Evolutionary conservation across 306 rosid genomes (phyloP).

Genomic region (Sphenostylis stenocarpa): DNA sequence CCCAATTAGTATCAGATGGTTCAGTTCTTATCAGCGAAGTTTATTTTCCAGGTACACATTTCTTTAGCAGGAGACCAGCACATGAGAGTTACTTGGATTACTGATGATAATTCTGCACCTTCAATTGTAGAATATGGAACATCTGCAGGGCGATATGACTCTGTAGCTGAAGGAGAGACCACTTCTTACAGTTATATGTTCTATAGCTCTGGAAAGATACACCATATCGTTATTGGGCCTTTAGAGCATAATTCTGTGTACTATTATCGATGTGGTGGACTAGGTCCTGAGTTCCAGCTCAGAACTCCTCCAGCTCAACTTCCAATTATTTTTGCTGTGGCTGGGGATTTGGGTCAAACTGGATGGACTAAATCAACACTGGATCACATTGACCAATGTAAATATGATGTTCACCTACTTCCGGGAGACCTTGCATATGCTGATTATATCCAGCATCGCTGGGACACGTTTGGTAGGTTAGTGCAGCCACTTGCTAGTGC

Average conservation of each 20-base stretch:
- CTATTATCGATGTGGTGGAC: conserved; percentile 79
- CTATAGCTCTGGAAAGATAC: conserved; percentile 85
- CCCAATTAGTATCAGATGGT: conserved; percentile 18
- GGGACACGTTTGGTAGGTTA: conserved; percentile 89
- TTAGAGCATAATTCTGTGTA: conserved; percentile 64
- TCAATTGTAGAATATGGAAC: conserved; percentile 84
- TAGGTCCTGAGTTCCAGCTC: conserved; percentile 73
- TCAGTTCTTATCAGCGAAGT: conserved; percentile 24
- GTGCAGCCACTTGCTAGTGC: conserved; percentile 95
- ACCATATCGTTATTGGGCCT: conserved; percentile 89
- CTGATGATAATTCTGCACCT: conserved; percentile 62
- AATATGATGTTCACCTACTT: conserved; percentile 77
- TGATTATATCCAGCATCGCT: conserved; percentile 68
- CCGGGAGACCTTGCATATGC: conserved; percentile 97
- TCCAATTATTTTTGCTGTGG: conserved; percentile 85
- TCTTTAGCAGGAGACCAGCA: conserved; percentile 84
- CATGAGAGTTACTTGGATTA: conserved; percentile 80
- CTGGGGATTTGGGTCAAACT: conserved; percentile 92
- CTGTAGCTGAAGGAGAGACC: conserved; percentile 67
- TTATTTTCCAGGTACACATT: conserved; percentile 71
- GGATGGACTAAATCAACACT: conserved; percentile 91
- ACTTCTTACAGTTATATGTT: conserved; percentile 68
- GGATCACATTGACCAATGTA: conserved; percentile 72
- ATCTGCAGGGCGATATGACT: conserved; percentile 54
- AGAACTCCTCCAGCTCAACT: conserved; percentile 86